These are phyloP conservation scores for Ensete glaucum DNA, from an alignment of 176 grass and related monocot genomes.

Conservation along the genomic window DNA sequence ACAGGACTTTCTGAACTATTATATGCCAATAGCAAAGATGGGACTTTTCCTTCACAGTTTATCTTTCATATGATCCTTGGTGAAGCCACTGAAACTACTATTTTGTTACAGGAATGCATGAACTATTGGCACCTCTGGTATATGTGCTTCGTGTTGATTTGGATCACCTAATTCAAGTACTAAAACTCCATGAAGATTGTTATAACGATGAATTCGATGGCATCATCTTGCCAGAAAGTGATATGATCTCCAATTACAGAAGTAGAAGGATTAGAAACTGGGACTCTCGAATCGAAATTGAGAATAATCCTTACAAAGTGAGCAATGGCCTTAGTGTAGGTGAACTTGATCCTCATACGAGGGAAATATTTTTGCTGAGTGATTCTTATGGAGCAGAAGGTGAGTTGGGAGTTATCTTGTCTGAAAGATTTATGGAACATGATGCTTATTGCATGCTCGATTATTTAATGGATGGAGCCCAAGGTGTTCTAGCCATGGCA, in stretches of 20 bases:
- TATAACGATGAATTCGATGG: constrained; percentile 82
- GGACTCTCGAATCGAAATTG: constrained; percentile 23
- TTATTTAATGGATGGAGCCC: constrained; percentile 73
- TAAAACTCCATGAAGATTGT: constrained; percentile 65
- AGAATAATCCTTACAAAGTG: constrained; percentile 27
- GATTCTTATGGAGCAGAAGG: constrained; percentile 96
- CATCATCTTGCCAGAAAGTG: constrained; percentile 43
- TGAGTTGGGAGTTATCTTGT: constrained; percentile 81
- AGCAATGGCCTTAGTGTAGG: constrained; percentile 42
- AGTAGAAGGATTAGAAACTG: constrained; percentile 31
- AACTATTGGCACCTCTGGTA: constrained; percentile 82
- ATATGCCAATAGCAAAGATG: no score
- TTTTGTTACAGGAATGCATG: constrained; percentile 75
- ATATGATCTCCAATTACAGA: constrained; percentile 60
- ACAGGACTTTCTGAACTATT: no score
- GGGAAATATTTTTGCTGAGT: constrained; percentile 71
- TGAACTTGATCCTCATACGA: constrained; percentile 61
- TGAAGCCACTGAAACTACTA: neutral
- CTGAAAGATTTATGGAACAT: constrained; percentile 96
- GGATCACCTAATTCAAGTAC: constrained; percentile 53
- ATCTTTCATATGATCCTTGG: neutral
- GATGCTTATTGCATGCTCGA: constrained; percentile 94
- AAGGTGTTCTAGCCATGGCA: constrained; percentile 56
- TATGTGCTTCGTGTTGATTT: constrained; percentile 88
- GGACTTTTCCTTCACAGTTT: neutral